Base-by-base conservation (phyloP, 306 rosid species). In the Aeschynomene evenia region DNA sequence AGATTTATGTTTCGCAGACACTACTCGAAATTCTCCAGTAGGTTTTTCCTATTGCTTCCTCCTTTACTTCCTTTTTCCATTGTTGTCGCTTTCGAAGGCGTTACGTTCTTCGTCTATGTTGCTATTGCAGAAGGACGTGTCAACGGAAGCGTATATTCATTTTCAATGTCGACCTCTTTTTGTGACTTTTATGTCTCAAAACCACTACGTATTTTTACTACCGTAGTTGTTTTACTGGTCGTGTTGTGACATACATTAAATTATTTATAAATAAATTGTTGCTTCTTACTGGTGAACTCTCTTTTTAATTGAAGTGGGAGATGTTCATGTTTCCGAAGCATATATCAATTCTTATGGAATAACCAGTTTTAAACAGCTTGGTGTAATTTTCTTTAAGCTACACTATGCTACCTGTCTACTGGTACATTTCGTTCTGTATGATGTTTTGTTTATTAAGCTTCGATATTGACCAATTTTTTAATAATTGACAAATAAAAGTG, bases 261-360 rank as follows among this genome's bases (percentile, higher is more conserved):
- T 49, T 7, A 1, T 10, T 7, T 3, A 1, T 14, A n/a, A 21
- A 11, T 36, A 0, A 3, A 1, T 22, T 0, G 92, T 88, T 92
- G 98, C 98, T 92, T 92, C 91, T 31, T 74, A 77, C 59, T 87
- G 92, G 96, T 87, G 95, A 84, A 83, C 80, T 58, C 87, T 78
- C 83, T 58, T 77, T 31, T 57, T 42, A 42, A 59, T 11, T 16
- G 14, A 3, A 46, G 48, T 89, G 81, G 70, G 85, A 73, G 88
- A 64, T 78, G 94, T 87, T 89, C 96, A 40, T 23, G 95, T 89
- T 92, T 89, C 95, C 90, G 94, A 81, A 87, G 96, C 95, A 84
- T 89, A 89, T 39, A 89, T 58, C 19, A 37, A 77, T 61, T 6
- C 21, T 1, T 50, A 4, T 29, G 1, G 22, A 63, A 51, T 70